Base-by-base conservation (phyloP, 108 stramenopile genomes). In the Cylindrotheca fusiformis region DNA sequence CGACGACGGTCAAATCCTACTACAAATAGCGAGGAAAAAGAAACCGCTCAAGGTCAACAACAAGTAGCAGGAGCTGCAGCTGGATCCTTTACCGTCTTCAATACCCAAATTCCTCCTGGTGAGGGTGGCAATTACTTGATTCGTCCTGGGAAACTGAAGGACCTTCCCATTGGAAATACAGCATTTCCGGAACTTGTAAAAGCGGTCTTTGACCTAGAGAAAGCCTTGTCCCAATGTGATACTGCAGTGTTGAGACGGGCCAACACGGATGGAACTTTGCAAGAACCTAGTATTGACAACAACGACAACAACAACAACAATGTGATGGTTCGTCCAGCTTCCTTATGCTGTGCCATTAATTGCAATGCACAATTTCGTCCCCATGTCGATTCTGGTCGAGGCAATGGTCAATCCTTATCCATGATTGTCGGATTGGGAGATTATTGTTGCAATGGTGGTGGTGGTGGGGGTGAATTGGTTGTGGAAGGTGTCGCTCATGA, bases 371-470 rank as follows among this genome's bases (percentile, higher is more conserved):
- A 82, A 78, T 97, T 97, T 52, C 80, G 67, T 24, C 96, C 96
- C 20, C 96, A 97, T 67, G 88, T 91, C 18, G 95, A 95, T 57
- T 91, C 81, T 47, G 96, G 96, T 1, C 60, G 79, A 23, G 96
- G 96, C 3, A 64, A 62, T 47, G 94, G 92, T 18, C 91, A 97
- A 72, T 87, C 74, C 25, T 44, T 76, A 6, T 87, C 87, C 31
- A 78, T 93, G 64, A 95, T 97, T 54, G 96, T 97, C 27, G 95
- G 89, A 2, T 71, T 97, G 5, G 96, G 96, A 1, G 80, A 94
- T 55, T 97, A 88, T 66, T n/a, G n/a, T n/a, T n/a, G n/a, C n/a
- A n/a, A n/a, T n/a, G n/a, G n/a, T n/a, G n/a, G n/a, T n/a, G 36
- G 14, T 14, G 48, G 26, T 6, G 94, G 90, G 8, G 96, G 96